Evolutionary conservation across 805 yeast species (phyloP).

Genomic region (Hanseniaspora pseudoguilliermondii): DNA sequence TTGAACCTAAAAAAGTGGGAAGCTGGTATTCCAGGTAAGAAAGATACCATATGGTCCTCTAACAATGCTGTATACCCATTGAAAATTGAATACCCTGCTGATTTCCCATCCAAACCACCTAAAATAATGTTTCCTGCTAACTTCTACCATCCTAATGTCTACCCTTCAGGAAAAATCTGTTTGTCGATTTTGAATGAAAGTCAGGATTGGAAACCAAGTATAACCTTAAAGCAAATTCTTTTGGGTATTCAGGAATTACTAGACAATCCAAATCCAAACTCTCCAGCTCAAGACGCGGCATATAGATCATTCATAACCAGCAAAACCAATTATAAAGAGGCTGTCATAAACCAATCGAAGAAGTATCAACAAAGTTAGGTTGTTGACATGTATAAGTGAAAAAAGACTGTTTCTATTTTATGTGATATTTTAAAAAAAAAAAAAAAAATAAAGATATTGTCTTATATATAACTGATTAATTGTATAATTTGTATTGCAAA

Average conservation of each 20-base stretch:
- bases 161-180: slow-evolving; percentile 95
- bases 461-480: not conserved
- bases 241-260: slow-evolving; percentile 86
- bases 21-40: slow-evolving; percentile 92
- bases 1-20: slow-evolving; percentile 79
- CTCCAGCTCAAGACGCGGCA: slow-evolving; percentile 97
- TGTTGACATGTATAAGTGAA: too few species aligned
- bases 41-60: slow-evolving; percentile 65
- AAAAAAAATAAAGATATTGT: not conserved
- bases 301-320: slow-evolving; percentile 75
- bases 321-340: slow-evolving; percentile 54
- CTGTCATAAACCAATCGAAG: slow-evolving; percentile 69
- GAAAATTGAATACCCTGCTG: slow-evolving; percentile 70
- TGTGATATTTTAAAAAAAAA: not conserved
- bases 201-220: slow-evolving; percentile 97
- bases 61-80: slow-evolving; percentile 73
- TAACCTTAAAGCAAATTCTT: slow-evolving; percentile 76
- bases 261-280: slow-evolving; percentile 80
- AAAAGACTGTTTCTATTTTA: not conserved
- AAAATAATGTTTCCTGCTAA: slow-evolving; percentile 79
- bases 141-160: slow-evolving; percentile 93
- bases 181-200: slow-evolving; percentile 84
- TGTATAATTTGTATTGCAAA: slow-evolving; percentile 9
- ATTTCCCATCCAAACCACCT: slow-evolving; percentile 94
- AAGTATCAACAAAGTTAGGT: slow-evolving; percentile 37